Percentiles rank a stretch among this genome's conserved stretches.
Conservation (phyloP, 305 asterid species). For the Nicotiana rustica region DNA sequence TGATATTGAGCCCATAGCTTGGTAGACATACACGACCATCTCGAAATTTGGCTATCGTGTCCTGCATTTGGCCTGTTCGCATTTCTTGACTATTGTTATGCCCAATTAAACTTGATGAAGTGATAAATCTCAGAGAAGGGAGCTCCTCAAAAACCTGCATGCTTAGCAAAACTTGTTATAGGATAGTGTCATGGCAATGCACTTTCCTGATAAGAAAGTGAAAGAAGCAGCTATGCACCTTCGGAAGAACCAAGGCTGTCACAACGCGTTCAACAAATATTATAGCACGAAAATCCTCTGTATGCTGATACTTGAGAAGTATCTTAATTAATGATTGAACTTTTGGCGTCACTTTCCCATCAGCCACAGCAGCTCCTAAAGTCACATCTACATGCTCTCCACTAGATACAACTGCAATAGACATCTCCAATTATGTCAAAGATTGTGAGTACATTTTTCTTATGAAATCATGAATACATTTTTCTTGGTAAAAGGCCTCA, state of each 20-base stretch:
- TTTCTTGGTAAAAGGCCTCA: conserved; percentile 1
- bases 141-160: conserved; percentile 92
- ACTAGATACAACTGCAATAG: conserved; percentile 84
- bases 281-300: conserved; percentile 97
- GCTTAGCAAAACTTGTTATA: conserved; percentile 36
- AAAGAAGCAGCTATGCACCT: conserved; percentile 58
- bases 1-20: conserved; percentile 30
- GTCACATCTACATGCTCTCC: conserved; percentile 98
- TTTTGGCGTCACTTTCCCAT: conserved; percentile 99
- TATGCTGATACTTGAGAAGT: conserved; percentile 90
- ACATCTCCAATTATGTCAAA: conserved; percentile 36
- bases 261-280: conserved; percentile 99
- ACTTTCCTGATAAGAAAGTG: conserved; percentile 21
- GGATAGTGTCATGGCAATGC: conserved; percentile 16
- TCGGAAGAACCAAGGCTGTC: conserved; percentile 97
- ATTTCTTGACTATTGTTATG: conserved; percentile 98
- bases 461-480: not conserved
- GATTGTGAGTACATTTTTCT: conserved; percentile 18
- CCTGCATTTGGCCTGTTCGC: conserved; percentile 99
- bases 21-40: conserved; percentile 94
- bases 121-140: conserved; percentile 89
- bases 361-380: conserved; percentile 99
- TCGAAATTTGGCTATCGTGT: conserved; percentile 89
- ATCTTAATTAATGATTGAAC: conserved; percentile 94
- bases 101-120: conserved; percentile 96